phyloP scores from a whole-genome alignment of 2,329 filamentous ascomycete species.

The Fusarium sp. region DNA sequence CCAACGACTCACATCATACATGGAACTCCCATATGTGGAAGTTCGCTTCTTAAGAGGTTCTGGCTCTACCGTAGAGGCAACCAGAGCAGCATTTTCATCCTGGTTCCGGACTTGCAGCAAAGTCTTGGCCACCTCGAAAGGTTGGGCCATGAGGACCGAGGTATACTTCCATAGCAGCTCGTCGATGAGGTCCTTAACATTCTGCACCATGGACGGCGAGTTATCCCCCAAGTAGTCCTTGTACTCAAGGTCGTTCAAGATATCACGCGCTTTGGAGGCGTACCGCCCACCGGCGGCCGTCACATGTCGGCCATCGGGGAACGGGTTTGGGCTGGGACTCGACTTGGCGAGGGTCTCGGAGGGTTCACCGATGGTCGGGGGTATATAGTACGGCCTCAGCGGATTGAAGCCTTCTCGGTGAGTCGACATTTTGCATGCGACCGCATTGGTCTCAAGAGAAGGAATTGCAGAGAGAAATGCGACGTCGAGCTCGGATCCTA shows the following conservation, averaged over 20 bases:
- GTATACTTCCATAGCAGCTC: slow-evolving; percentile 93
- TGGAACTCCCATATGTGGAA: slow-evolving; percentile 50
- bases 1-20: slow-evolving; percentile 49
- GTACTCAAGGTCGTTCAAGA: slow-evolving; percentile 92
- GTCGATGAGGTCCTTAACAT: slow-evolving; percentile 82
- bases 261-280: slow-evolving; percentile 77
- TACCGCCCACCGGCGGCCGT: slow-evolving; percentile 50
- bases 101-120: slow-evolving; percentile 82
- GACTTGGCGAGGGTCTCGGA: slow-evolving; percentile 49
- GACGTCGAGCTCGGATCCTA: slow-evolving; percentile 36
- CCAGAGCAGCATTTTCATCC: slow-evolving; percentile 57
- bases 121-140: slow-evolving; percentile 97
- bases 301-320: slow-evolving; percentile 58
- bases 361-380: slow-evolving; percentile 65
- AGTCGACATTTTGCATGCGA: slow-evolving; percentile 56
- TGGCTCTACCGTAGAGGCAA: slow-evolving; percentile 34
- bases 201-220: slow-evolving; percentile 80
- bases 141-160: slow-evolving; percentile 88
- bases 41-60: slow-evolving; percentile 45
- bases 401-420: slow-evolving; percentile 68
- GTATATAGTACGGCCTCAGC: slow-evolving; percentile 77
- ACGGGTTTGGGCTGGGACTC: slow-evolving; percentile 58
- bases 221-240: slow-evolving; percentile 84
- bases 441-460: slow-evolving; percentile 41
- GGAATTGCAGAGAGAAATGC: slow-evolving; percentile 32